These are phyloP conservation scores for Harrya chromipes DNA, from an alignment of 768 basidiomycete species.

Conservation along the genomic window DNA sequence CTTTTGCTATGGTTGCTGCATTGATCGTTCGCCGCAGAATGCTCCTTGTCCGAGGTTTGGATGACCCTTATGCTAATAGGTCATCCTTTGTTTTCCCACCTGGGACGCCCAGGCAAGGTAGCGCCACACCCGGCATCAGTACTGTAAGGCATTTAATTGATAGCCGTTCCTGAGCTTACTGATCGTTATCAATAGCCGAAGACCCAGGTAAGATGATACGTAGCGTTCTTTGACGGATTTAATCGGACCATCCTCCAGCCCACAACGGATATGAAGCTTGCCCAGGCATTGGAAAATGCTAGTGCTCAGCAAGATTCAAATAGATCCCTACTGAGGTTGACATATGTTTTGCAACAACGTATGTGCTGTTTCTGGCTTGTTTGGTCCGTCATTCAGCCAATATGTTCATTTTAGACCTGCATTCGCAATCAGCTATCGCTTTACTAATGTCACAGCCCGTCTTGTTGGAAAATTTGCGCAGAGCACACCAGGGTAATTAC, in stretches of 20 bases:
- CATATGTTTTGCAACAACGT: slow-evolving; percentile 82
- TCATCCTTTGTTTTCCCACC: slow-evolving; percentile 13
- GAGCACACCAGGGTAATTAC: slow-evolving; percentile 91
- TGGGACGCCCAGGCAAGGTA: slow-evolving; percentile 14
- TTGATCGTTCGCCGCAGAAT: slow-evolving; percentile 81
- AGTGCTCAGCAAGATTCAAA: slow-evolving; percentile 78
- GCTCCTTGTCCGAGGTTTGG: slow-evolving; percentile 54
- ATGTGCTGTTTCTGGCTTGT: slow-evolving; percentile 14
- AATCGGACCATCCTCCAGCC: slow-evolving; percentile 17
- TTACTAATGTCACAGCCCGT: slow-evolving; percentile 77
- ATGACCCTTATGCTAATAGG: slow-evolving; percentile 72
- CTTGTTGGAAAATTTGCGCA: slow-evolving; percentile 82
- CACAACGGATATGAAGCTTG: slow-evolving; percentile 56
- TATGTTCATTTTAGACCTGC: slow-evolving; percentile 48
- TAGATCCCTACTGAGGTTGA: slow-evolving; percentile 70
- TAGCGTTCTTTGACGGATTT: neutral
- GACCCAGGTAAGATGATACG: slow-evolving; percentile 25
- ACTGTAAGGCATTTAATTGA: slow-evolving; percentile 40
- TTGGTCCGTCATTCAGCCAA: neutral
- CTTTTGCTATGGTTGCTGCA: slow-evolving; percentile 97
- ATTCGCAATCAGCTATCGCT: slow-evolving; percentile 78
- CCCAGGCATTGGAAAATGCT: slow-evolving; percentile 69
- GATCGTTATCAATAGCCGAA: slow-evolving; percentile 18
- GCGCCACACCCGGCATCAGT: slow-evolving; percentile 38
- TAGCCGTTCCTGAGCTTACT: neutral